These are phyloP conservation scores for Gloeopeniophorella convolvens DNA, from an alignment of 768 basidiomycete species.

Conservation along the genomic window DNA sequence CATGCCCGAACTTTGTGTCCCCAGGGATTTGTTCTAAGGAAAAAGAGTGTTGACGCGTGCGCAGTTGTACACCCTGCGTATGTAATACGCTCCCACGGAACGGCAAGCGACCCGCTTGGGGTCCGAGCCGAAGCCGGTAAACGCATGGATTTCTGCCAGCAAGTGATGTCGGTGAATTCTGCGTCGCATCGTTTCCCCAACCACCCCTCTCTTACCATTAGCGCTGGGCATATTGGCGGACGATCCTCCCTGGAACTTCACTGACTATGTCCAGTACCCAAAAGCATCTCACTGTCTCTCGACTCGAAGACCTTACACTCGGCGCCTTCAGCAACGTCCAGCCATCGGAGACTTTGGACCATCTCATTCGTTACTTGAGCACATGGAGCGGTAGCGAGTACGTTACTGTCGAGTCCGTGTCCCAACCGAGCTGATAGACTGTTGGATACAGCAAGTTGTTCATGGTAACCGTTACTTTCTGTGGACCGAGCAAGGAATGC, in stretches of 20 bases:
- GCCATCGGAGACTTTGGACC: slow-evolving; percentile 59
- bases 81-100: slow-evolving; percentile 37
- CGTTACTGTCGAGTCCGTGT: slow-evolving; percentile 28
- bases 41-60: slow-evolving; percentile 19
- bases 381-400: slow-evolving; percentile 89
- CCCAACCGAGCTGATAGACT: slow-evolving; percentile 3
- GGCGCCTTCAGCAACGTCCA: slow-evolving; percentile 56
- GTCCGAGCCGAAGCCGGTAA: too few relatives aligned
- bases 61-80: slow-evolving; percentile 29
- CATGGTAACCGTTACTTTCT: slow-evolving; percentile 38
- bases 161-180: too few relatives aligned
- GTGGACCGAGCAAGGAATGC: background rate
- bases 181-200: too few relatives aligned
- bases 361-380: slow-evolving; percentile 67
- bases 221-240: background rate
- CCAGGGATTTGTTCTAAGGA: slow-evolving; percentile 62
- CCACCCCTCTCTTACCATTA: background rate
- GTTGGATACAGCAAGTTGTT: slow-evolving; percentile 56
- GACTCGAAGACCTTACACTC: slow-evolving; percentile 55
- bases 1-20: slow-evolving; percentile 95
- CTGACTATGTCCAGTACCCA: slow-evolving; percentile 43
- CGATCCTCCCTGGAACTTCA: background rate
- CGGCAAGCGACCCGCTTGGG: too few relatives aligned
- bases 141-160: too few relatives aligned
- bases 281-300: slow-evolving; percentile 42